Evolutionary conservation across 208 protist genomes (phyloP), one percentile per base, ranked within the genome.

Genomic region (Ichthyophonus hoferi): DNA sequence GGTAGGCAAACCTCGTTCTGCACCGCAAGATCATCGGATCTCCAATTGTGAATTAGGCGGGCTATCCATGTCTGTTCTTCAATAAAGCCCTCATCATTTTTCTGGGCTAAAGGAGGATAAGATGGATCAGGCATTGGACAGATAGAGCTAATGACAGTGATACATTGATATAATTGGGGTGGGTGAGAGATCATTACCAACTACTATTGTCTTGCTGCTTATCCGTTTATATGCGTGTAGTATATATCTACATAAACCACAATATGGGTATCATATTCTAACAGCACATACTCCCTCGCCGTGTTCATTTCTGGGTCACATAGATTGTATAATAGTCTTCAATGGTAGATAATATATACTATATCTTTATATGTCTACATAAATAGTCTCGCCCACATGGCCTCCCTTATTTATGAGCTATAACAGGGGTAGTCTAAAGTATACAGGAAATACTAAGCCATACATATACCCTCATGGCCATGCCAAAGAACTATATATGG

Each of bases 11-110:
- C 39, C 88, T 90, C 24, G 88, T 87, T 88, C 34, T 90, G 82
- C 14, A 81, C n/a, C 34, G 88, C 89, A 24, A 37, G 42, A 17
- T 83, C 77, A 24, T 84, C 85, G 37, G 58, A 77, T 34, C 24
- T 14, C 0, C 98, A 92, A 17, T 97, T 86, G 93, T 98, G 96
- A 81, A 98, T 79, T 1, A 97, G 88, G 34, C 94, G 91, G 79
- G 96, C 97, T n/a, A 98, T 94, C 1, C 94, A 89, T 39, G 94
- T 92, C 93, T 98, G 96, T 91, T 98, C 97, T 40, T 97, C 96
- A 24, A 88, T 87, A 81, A 98, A 97, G 86, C 97, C 95, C 84
- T 93, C 93, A 37, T 17, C 40, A 41, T 93, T 87, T 12, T 40
- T 58, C 40, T 77, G 40, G 7, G 3, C 81, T 67, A 24, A 24